Percentiles rank a stretch among this genome's conserved stretches.
Conservation (phyloP, 2,329 filamentous ascomycete species). For the Claviceps capensis region DNA sequence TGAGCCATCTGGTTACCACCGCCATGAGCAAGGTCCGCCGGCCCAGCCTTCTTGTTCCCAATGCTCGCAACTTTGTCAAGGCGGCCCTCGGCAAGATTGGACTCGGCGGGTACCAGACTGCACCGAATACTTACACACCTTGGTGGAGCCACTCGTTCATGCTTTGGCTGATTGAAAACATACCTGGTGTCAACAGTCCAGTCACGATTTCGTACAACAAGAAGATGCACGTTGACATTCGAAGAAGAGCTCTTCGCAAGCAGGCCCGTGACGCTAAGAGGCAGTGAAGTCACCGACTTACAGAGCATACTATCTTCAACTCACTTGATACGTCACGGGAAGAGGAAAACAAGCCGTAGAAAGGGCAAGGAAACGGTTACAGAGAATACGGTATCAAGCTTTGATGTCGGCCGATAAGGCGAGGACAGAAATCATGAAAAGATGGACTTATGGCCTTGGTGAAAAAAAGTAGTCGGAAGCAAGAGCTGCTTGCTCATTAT, state of each 20-base stretch:
- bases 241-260: constrained; percentile 71
- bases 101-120: constrained; percentile 61
- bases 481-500: neutral
- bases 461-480: neutral
- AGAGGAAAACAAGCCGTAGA: neutral
- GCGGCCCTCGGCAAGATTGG: constrained; percentile 71
- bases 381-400: neutral
- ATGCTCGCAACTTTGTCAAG: constrained; percentile 68
- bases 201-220: constrained; percentile 37
- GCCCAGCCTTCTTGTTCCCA: constrained; percentile 64
- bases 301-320: neutral
- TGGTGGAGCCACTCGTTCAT: constrained; percentile 87
- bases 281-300: constrained; percentile 16
- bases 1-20: constrained; percentile 86
- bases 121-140: constrained; percentile 75
- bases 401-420: neutral
- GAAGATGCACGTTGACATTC: constrained; percentile 70
- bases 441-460: neutral
- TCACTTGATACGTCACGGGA: neutral
- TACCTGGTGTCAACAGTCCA: constrained; percentile 34
- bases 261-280: constrained; percentile 71
- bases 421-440: neutral
- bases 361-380: neutral
- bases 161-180: constrained; percentile 63
- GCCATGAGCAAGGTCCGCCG: constrained; percentile 95